Conservation (phyloP, 1,284 basidiomycete species). For the Exobasidium rhododendri region DNA sequence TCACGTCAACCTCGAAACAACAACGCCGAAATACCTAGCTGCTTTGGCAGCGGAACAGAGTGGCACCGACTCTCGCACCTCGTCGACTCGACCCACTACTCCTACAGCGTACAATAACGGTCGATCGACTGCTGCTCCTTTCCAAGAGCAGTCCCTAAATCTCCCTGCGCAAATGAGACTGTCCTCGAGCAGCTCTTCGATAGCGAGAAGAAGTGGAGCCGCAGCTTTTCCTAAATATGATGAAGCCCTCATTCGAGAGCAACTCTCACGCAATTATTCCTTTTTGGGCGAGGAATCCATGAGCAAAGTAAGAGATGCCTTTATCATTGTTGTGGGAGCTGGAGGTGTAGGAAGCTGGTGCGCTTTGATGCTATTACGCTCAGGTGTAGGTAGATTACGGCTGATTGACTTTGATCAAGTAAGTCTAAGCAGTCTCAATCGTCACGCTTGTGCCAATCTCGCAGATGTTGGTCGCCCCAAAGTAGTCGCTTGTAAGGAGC, state of each 20-base stretch:
- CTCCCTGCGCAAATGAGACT: not conserved
- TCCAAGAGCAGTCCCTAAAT: not conserved
- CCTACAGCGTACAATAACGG: not conserved
- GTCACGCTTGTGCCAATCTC: conserved; percentile 83
- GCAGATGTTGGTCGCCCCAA: conserved; percentile 92
- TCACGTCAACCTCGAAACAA: not conserved
- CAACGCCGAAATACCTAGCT: conserved; percentile 37
- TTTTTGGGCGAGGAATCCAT: conserved; percentile 91
- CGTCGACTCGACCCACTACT: conserved; percentile 14
- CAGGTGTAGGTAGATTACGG: conserved; percentile 44
- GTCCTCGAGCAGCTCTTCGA: conserved; percentile 3
- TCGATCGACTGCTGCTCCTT: not conserved
- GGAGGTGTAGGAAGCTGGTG: conserved; percentile 96
- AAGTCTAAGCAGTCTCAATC: conserved; percentile 61
- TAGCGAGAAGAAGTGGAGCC: not conserved
- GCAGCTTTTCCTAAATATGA: conserved; percentile 29
- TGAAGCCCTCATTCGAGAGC: conserved; percentile 57
- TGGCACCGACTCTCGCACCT: conserved; percentile 25
- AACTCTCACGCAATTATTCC: conserved; percentile 88
- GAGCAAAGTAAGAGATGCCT: conserved; percentile 70
- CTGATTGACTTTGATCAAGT: conserved; percentile 54
- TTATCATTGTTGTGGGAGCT: conserved; percentile 85
- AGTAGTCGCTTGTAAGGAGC: conserved; percentile 75
- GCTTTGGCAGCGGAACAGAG: conserved; percentile 24
- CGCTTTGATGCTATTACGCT: conserved; percentile 71